Conservation (phyloP, 176 grass and related monocot species). For the Carex cristatella region DNA sequence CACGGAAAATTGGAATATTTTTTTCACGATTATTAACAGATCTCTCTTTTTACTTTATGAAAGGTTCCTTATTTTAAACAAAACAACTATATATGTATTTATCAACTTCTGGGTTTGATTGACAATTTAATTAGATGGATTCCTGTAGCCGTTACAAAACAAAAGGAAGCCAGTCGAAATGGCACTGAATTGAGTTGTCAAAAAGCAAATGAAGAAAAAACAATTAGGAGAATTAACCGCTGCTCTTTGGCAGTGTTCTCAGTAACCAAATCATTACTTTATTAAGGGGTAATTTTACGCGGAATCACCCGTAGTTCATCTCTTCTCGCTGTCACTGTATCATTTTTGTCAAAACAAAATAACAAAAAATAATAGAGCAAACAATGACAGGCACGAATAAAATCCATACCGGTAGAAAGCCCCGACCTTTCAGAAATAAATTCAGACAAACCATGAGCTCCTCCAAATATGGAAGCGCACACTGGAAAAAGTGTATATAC, state of each 20-base stretch:
- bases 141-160: neutral
- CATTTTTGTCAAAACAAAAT: too few relatives aligned
- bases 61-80: neutral
- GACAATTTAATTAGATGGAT: neutral
- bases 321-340: too few relatives aligned
- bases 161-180: neutral
- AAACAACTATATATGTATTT: neutral
- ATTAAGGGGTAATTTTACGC: neutral
- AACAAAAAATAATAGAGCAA: too few relatives aligned
- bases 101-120: neutral
- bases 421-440: too few relatives aligned
- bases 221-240: neutral
- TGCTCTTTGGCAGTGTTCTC: neutral
- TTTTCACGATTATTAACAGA: too few relatives aligned
- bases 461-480: too few relatives aligned
- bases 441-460: too few relatives aligned
- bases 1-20: too few relatives aligned
- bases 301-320: neutral
- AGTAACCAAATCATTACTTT: neutral
- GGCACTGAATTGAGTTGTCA: neutral
- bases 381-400: too few relatives aligned
- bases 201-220: neutral
- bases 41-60: neutral
- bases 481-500: too few relatives aligned
- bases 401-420: too few relatives aligned